Evolutionary conservation across 1,139 yeast species (phyloP), one percentile per base, ranked within the genome.

Genomic region (Petasospora rhodanensis): DNA sequence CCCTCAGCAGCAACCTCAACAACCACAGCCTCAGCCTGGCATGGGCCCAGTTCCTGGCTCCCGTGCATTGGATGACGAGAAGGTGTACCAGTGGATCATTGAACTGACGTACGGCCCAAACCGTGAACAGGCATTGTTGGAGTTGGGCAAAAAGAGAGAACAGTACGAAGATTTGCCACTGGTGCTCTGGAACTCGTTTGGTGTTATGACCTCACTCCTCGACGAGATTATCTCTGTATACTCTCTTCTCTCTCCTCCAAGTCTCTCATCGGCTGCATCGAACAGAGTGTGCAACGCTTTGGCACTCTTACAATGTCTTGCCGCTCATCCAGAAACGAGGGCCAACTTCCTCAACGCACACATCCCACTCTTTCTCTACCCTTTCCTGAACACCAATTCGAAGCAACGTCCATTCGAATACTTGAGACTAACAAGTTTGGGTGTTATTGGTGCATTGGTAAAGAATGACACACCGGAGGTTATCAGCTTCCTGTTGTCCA

Each of bases 381-480:
- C 98, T 15, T 91, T 91, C 52, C 70, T 91, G 55, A 86, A 87
- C 49, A 89, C 97, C 5, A 84, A 85, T 43, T 85, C 95, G 25
- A 81, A 91, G 54, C 89, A 87, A 47, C 71, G 96, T 47, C 85
- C 96, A 10, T 91, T 89, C 63, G 98, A 91, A 60, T 91, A 91
- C 57, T 69, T 91, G 49, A 70, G 98, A 45, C 69, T 91, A 42
- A 91, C 98, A 1, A 83, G 95, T 38, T 72, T 91, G 41, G 98
- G 98, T 22, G 97, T 91, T 5, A 85, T 91, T 56, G 98, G 98
- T 13, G 98, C 98, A 0, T 66, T 91, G 40, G 98, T 91, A 18
- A 91, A 91, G 52, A 89, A 89, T 57, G 98, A 91, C 55, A 84
- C 95, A 3, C 87, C 95, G 10, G 96, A 91, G 50, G 98, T 91